phyloP scores from a whole-genome alignment of 2,329 filamentous ascomycete genomes.

The Penicillium italicum region DNA sequence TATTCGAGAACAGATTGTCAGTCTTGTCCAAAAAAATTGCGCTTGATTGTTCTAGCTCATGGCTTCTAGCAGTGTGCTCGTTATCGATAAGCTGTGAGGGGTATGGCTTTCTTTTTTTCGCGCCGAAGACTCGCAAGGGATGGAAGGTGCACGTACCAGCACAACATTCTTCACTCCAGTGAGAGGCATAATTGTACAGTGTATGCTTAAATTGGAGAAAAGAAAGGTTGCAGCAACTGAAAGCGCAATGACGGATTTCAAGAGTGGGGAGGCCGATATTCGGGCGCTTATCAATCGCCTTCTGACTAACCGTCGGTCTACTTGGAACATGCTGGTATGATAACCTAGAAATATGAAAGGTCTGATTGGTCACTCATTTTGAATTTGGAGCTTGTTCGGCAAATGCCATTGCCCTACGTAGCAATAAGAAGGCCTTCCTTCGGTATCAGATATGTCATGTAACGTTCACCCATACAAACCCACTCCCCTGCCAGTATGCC shows the following conservation, averaged over 20 bases:
- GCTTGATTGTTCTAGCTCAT: neutral
- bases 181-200: slow-evolving; percentile 35
- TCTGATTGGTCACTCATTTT: neutral
- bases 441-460: slow-evolving; percentile 5
- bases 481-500: neutral
- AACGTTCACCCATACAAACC: slow-evolving; percentile 2
- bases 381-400: neutral
- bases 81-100: slow-evolving; percentile 42
- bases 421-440: neutral
- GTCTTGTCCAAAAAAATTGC: neutral
- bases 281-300: slow-evolving; percentile 28
- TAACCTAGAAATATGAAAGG: neutral
- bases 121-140: neutral
- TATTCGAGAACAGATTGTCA: neutral
- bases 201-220: neutral
- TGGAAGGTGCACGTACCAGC: slow-evolving; percentile 31
- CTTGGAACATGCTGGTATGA: neutral
- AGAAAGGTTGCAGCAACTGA: neutral
- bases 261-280: slow-evolving; percentile 20
- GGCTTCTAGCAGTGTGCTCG: slow-evolving; percentile 9
- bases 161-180: slow-evolving; percentile 44
- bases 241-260: slow-evolving; percentile 5
- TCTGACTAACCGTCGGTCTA: slow-evolving; percentile 16
- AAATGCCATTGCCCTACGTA: slow-evolving; percentile 3
- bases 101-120: slow-evolving; percentile 14